These are phyloP conservation scores for Rhizopogon hawkerae DNA, from an alignment of 1,284 basidiomycete genomes.

Conservation along the genomic window DNA sequence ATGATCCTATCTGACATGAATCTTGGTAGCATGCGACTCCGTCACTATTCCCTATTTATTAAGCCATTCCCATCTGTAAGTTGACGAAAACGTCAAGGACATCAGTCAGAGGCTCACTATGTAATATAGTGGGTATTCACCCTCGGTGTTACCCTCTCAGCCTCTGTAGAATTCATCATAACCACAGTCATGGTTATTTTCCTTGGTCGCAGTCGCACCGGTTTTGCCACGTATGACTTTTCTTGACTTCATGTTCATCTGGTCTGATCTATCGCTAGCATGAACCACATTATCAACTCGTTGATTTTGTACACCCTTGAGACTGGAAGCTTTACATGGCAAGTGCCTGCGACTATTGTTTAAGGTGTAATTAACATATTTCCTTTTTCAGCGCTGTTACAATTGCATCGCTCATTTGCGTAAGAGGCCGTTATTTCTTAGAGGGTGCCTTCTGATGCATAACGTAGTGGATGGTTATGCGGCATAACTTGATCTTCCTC, in stretches of 20 bases:
- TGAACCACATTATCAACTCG: constrained; percentile 41
- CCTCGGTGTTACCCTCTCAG: constrained; percentile 41
- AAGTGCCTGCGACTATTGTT: constrained; percentile 3
- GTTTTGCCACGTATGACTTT: constrained; percentile 30
- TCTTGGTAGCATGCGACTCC: constrained; percentile 18
- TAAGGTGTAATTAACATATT: constrained; percentile 23
- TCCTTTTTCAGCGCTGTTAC: constrained; percentile 18
- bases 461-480: constrained; percentile 40
- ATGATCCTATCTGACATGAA: not conserved
- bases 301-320: constrained; percentile 48
- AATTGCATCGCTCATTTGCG: constrained; percentile 36
- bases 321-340: constrained; percentile 44
- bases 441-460: not conserved
- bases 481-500: constrained; percentile 39
- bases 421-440: constrained; percentile 18
- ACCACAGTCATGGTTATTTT: constrained; percentile 41
- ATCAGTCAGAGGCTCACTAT: not conserved
- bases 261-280: constrained; percentile 22
- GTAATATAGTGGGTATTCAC: constrained; percentile 43
- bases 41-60: constrained; percentile 24
- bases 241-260: not conserved
- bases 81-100: not conserved
- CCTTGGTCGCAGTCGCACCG: constrained; percentile 35
- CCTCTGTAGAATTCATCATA: constrained; percentile 43
- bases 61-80: constrained; percentile 23